These are phyloP conservation scores for Linum lewisii DNA, from an alignment of 345 rosid species.

Conservation along the genomic window DNA sequence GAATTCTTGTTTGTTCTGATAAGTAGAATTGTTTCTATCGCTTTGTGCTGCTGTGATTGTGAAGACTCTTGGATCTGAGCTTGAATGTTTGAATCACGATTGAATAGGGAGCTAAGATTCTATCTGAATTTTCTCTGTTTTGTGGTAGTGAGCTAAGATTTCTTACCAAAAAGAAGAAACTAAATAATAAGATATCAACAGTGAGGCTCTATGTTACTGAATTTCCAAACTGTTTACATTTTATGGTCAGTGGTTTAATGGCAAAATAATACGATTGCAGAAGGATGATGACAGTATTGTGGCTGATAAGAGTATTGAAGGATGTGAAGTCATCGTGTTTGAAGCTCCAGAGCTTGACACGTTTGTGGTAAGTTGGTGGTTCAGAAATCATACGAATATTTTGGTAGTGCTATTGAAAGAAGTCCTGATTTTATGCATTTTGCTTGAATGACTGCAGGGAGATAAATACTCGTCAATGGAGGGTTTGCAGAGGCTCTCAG, in stretches of 20 bases:
- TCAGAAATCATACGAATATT: neutral
- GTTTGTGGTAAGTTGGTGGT: slow-evolving; percentile 36
- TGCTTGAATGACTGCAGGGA: slow-evolving; percentile 31
- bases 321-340: slow-evolving; percentile 30
- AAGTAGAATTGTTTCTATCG: neutral
- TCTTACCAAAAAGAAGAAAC: no score
- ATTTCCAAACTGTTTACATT: no score
- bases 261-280: slow-evolving; percentile 24
- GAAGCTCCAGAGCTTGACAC: slow-evolving; percentile 53
- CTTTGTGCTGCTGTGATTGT: neutral
- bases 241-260: no score
- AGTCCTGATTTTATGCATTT: neutral
- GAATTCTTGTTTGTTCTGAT: neutral
- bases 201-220: no score
- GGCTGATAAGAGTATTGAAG: slow-evolving; percentile 18
- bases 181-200: no score
- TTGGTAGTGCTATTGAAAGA: neutral
- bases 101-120: no score
- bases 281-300: slow-evolving; percentile 20
- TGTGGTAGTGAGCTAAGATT: no score
- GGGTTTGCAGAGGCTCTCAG: slow-evolving; percentile 27
- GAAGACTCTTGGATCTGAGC: slow-evolving; percentile 1
- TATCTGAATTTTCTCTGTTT: neutral
- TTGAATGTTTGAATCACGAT: neutral
- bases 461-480: slow-evolving; percentile 21